A percentile compares a stretch with the other conserved stretches of the same genome.
These are phyloP conservation scores for Exophiala bonariae DNA, from an alignment of 2,329 filamentous ascomycete species.

Conservation along the genomic window DNA sequence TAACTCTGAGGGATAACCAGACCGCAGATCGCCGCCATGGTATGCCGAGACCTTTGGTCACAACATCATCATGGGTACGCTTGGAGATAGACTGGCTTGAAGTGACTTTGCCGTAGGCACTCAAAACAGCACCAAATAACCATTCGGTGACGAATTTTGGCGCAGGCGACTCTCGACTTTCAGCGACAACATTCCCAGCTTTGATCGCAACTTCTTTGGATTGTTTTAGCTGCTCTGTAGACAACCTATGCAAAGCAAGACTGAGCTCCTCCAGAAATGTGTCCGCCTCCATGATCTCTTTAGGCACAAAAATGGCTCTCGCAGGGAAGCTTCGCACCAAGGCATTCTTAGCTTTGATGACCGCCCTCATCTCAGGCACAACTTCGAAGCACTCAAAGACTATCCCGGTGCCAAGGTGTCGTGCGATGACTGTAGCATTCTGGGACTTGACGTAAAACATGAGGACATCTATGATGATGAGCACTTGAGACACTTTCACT, in stretches of 20 bases:
- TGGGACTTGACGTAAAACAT: slow-evolving; percentile 46
- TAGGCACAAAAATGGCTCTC: slow-evolving; percentile 34
- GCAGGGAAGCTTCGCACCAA: slow-evolving; percentile 49
- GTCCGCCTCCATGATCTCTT: slow-evolving; percentile 25
- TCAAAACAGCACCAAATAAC: slow-evolving; percentile 44
- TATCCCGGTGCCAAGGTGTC: slow-evolving; percentile 21
- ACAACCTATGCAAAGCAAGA: slow-evolving; percentile 37
- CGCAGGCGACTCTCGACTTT: slow-evolving; percentile 50
- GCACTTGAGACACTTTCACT: too few species aligned
- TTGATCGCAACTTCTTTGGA: slow-evolving; percentile 42
- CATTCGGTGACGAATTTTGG: slow-evolving; percentile 56
- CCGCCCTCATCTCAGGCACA: slow-evolving; percentile 39
- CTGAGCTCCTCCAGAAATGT: slow-evolving; percentile 32
- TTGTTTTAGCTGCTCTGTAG: slow-evolving; percentile 34
- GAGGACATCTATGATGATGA: slow-evolving; percentile 30
- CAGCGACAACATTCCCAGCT: slow-evolving; percentile 35
- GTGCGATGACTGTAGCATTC: slow-evolving; percentile 49
- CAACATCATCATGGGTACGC: slow-evolving; percentile 55
- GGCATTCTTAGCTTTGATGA: slow-evolving; percentile 40
- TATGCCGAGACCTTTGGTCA: slow-evolving; percentile 37
- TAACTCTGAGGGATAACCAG: slow-evolving; percentile 58
- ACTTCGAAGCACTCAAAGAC: slow-evolving; percentile 50
- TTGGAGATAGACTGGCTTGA: slow-evolving; percentile 45
- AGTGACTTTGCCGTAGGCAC: slow-evolving; percentile 36
- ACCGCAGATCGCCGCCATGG: slow-evolving; percentile 56